A percentile compares a stretch with the other conserved stretches of the same genome.
These are phyloP conservation scores for Balansia obtecta DNA, from an alignment of 2,329 filamentous ascomycete species.

Conservation along the genomic window DNA sequence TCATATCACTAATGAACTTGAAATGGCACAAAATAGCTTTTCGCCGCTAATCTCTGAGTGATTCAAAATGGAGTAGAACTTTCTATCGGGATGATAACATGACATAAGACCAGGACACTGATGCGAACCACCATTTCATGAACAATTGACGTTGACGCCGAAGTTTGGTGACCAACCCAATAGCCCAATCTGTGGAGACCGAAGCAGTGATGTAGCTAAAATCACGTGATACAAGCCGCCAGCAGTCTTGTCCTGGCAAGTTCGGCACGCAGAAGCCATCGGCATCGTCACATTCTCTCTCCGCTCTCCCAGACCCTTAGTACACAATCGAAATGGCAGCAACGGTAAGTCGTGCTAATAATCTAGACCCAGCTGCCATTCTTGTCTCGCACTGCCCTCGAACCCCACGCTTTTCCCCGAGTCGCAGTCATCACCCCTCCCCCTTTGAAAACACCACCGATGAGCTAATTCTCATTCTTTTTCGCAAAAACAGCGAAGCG, in stretches of 20 bases:
- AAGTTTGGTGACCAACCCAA: neutral
- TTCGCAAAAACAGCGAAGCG: slow-evolving; percentile 61
- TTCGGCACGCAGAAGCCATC: slow-evolving; percentile 36
- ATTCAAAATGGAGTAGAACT: no score
- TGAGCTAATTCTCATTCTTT: slow-evolving; percentile 43
- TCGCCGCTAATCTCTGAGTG: neutral
- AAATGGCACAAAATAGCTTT: neutral
- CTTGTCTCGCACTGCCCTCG: neutral
- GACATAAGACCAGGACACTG: no score
- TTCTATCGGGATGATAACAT: no score
- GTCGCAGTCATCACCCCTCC: neutral
- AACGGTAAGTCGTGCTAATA: slow-evolving; percentile 42
- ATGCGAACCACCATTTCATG: no score
- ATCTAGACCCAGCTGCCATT: neutral
- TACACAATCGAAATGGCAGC: slow-evolving; percentile 47
- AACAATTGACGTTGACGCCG: neutral
- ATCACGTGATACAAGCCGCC: slow-evolving; percentile 21
- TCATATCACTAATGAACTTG: neutral
- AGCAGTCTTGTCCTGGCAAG: slow-evolving; percentile 20
- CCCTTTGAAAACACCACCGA: slow-evolving; percentile 5
- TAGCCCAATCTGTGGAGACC: neutral
- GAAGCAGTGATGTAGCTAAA: neutral
- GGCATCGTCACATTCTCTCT: slow-evolving; percentile 35
- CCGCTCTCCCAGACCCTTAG: slow-evolving; percentile 33
- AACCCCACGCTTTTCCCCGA: neutral